A percentile compares a stretch with the other conserved stretches of the same genome.
Evolutionary conservation across 2,329 filamentous ascomycete genomes (phyloP).

Genomic region (Beauveria bassiana): DNA sequence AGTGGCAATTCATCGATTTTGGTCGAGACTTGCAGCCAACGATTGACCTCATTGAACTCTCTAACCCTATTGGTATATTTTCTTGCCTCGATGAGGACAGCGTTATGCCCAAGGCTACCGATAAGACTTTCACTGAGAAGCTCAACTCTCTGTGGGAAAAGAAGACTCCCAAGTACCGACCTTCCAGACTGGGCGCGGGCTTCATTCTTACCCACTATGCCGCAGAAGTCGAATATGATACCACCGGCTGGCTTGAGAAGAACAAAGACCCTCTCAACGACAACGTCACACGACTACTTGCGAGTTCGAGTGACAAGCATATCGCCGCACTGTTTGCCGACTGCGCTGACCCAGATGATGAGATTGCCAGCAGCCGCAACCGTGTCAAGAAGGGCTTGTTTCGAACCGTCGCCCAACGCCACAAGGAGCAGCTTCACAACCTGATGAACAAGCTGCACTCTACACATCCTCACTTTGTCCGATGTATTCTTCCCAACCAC

Average conservation of each 20-base stretch:
- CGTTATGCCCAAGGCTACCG: constrained; percentile 98
- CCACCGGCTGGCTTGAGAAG: constrained; percentile 92
- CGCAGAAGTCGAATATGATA: constrained; percentile 94
- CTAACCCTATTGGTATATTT: constrained; percentile 97
- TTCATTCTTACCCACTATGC: constrained; percentile 97
- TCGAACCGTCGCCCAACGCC: constrained; percentile 89
- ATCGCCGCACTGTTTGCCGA: constrained; percentile 80
- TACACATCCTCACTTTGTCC: constrained; percentile 96
- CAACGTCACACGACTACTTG: constrained; percentile 85
- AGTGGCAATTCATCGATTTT: constrained; percentile 99
- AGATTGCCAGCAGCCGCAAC: constrained; percentile 57
- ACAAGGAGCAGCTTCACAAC: constrained; percentile 97
- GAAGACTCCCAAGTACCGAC: constrained; percentile 87
- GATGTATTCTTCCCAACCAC: constrained; percentile 96
- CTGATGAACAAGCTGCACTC: constrained; percentile 91
- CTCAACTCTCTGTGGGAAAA: constrained; percentile 95
- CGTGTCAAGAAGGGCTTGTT: constrained; percentile 96
- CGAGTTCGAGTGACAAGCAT: constrained; percentile 73
- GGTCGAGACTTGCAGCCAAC: constrained; percentile 94
- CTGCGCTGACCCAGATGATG: constrained; percentile 76
- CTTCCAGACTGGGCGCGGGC: constrained; percentile 79
- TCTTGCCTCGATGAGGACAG: constrained; percentile 96
- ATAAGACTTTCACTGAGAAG: constrained; percentile 95
- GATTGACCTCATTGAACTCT: constrained; percentile 91
- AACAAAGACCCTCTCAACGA: constrained; percentile 98